A percentile compares a stretch with the other conserved stretches of the same genome.
Conservation (phyloP, 371 early-diverging fungal genomes). For the Mortierella sp. region DNA sequence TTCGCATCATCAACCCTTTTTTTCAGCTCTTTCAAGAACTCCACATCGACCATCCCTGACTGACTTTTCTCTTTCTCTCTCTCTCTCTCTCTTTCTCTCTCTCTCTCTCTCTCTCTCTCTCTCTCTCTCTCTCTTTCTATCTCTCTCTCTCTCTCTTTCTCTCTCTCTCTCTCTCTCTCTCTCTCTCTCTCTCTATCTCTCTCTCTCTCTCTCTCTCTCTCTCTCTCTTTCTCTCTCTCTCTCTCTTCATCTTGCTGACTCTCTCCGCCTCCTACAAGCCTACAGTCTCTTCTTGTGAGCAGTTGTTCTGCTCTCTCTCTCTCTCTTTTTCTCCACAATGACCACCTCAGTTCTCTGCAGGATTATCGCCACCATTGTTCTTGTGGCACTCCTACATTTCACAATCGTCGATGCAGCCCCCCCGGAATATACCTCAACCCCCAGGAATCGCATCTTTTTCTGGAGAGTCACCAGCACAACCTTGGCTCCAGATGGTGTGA, state of each 20-base stretch:
- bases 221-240: not conserved
- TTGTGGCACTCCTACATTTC: not conserved
- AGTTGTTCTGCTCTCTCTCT: not conserved
- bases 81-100: not conserved
- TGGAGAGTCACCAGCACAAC: constrained; percentile 48
- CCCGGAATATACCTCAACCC: constrained; percentile 36
- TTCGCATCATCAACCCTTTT: not conserved
- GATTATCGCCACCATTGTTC: too few relatives aligned
- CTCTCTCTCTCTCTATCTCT: not conserved
- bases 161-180: not conserved
- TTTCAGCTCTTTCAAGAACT: constrained; percentile 1
- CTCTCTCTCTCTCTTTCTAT: not conserved
- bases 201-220: not conserved
- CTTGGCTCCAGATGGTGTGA: constrained; percentile 46
- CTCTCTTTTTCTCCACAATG: not conserved
- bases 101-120: not conserved
- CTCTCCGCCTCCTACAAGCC: not conserved
- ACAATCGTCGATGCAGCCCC: constrained; percentile 16
- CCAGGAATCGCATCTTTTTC: constrained; percentile 51
- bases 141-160: not conserved
- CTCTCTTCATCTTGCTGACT: not conserved
- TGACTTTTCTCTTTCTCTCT: not conserved
- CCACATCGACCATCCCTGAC: not conserved
- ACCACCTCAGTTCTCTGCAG: too few relatives aligned
- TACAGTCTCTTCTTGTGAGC: not conserved